phyloP scores from a whole-genome alignment of 2,329 filamentous ascomycete species.

The Exophiala spinifera region DNA sequence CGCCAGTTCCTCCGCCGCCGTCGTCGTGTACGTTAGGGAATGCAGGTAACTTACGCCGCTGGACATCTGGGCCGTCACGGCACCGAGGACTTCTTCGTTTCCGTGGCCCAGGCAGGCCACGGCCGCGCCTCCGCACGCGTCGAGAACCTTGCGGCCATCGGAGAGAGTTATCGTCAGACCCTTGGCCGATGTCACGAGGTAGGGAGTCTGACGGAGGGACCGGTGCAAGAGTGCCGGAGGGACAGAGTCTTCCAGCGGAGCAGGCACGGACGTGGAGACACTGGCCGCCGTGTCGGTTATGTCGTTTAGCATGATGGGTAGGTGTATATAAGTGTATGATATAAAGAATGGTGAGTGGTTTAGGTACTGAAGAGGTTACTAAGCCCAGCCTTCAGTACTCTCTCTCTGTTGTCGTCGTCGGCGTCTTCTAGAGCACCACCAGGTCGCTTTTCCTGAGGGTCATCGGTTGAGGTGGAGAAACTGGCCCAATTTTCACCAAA shows the following conservation, averaged over 20 bases:
- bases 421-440: no score
- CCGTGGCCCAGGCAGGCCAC: slow-evolving; percentile 70
- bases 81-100: slow-evolving; percentile 56
- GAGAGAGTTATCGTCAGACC: slow-evolving; percentile 53
- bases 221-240: slow-evolving; percentile 47
- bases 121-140: slow-evolving; percentile 69
- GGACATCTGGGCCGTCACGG: slow-evolving; percentile 58
- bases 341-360: not conserved
- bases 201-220: slow-evolving; percentile 47
- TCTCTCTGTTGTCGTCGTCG: no score
- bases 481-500: no score
- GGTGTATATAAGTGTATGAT: not conserved
- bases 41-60: slow-evolving; percentile 49
- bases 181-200: slow-evolving; percentile 47
- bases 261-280: not conserved
- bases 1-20: slow-evolving; percentile 53
- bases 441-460: no score
- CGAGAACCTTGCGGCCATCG: slow-evolving; percentile 61
- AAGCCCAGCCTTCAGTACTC: no score
- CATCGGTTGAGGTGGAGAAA: no score
- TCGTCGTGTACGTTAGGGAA: slow-evolving; percentile 57
- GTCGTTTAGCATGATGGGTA: not conserved
- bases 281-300: not conserved
- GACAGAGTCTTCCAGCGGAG: not conserved
- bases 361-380: no score